Evolutionary conservation across 495 filamentous ascomycete species (phyloP).

Genomic region (Xylaria sp.): DNA sequence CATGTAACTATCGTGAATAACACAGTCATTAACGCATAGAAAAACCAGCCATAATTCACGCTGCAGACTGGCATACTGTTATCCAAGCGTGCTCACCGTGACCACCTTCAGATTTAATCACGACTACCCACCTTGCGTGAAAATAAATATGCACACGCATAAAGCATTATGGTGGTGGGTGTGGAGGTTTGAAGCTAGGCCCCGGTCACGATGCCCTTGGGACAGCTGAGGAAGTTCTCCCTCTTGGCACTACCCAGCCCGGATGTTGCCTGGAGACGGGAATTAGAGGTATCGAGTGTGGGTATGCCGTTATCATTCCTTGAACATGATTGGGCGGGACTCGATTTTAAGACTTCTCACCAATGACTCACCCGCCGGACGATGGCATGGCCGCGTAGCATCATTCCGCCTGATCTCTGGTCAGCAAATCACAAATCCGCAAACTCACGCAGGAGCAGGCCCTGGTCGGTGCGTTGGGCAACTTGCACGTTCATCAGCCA

Average conservation of each 20-base stretch:
- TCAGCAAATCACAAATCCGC: constrained; percentile 34
- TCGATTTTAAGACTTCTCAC: constrained; percentile 19
- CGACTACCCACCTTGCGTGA: neutral
- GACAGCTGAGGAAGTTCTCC: constrained; percentile 8
- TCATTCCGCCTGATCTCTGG: constrained; percentile 33
- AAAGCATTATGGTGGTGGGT: constrained; percentile 18
- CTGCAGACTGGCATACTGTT: neutral
- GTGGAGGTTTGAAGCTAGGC: neutral
- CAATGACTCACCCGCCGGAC: constrained; percentile 41
- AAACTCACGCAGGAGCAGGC: constrained; percentile 17
- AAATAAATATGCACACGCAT: neutral
- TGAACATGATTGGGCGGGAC: constrained; percentile 13
- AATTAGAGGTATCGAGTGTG: constrained; percentile 25
- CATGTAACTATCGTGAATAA: constrained; percentile 15
- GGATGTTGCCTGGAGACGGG: constrained; percentile 20
- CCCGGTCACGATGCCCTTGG: constrained; percentile 14
- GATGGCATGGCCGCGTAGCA: constrained; percentile 17
- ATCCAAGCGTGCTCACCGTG: neutral
- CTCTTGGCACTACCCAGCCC: constrained; percentile 19
- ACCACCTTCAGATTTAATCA: neutral
- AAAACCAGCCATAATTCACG: neutral
- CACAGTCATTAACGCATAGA: neutral
- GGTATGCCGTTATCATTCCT: constrained; percentile 22
- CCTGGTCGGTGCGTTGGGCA: constrained; percentile 14
- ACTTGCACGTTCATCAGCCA: constrained; percentile 26